Percentiles rank a stretch among this genome's conserved stretches.
Evolutionary conservation across 1,284 basidiomycete species (phyloP).

Genomic region (Puccinia coronata): DNA sequence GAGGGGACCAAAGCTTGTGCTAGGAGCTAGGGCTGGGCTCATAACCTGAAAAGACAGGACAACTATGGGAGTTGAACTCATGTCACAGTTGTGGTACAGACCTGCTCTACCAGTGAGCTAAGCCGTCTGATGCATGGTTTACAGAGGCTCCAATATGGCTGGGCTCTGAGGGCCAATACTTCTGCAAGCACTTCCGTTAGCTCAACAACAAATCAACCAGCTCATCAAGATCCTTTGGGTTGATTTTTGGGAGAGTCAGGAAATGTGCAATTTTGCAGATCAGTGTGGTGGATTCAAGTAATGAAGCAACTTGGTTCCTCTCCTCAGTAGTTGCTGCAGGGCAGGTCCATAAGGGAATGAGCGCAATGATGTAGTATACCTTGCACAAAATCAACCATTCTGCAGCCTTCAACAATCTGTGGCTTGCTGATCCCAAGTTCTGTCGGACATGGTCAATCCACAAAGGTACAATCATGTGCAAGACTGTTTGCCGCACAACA

Average conservation of each 20-base stretch:
- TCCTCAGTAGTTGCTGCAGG: background rate
- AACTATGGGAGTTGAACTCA: too few species aligned
- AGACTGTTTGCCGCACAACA: background rate
- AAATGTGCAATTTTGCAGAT: background rate
- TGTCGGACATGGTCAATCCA: constrained; percentile 5
- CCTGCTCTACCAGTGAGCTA: too few species aligned
- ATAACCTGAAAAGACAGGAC: too few species aligned
- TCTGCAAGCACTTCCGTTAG: background rate
- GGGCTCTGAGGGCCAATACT: too few species aligned
- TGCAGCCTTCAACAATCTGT: constrained; percentile 26
- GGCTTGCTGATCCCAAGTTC: constrained; percentile 17
- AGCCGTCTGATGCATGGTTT: background rate
- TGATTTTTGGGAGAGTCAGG: constrained; percentile 11
- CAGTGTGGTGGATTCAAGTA: background rate
- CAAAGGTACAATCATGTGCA: constrained; percentile 10
- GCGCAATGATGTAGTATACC: background rate
- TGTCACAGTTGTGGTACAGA: background rate
- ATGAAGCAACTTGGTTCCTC: background rate
- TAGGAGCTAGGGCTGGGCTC: too few species aligned
- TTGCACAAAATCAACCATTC: constrained; percentile 40
- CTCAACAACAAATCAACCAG: constrained; percentile 8
- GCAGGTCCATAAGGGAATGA: background rate
- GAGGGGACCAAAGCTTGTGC: too few species aligned
- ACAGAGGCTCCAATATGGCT: too few species aligned
- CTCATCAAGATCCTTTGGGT: background rate